Percentiles rank a stretch among this genome's conserved stretches.
These are phyloP conservation scores for Magnusiomyces tetraspermus DNA, from an alignment of 1,139 yeast genomes.

Conservation along the genomic window DNA sequence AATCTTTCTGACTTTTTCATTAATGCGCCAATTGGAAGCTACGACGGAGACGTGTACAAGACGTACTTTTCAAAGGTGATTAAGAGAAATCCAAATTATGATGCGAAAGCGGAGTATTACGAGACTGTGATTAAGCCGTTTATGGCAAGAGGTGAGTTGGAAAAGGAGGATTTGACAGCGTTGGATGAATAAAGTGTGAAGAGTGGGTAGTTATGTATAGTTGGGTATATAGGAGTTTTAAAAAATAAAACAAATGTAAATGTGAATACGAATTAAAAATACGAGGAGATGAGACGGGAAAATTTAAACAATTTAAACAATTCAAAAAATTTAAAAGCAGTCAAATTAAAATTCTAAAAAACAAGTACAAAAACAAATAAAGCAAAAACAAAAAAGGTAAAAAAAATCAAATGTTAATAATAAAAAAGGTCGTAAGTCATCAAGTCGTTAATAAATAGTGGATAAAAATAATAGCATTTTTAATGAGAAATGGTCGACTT, in stretches of 20 bases:
- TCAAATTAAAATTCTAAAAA: background rate
- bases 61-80: slow-evolving; percentile 46
- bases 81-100: slow-evolving; percentile 27
- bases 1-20: slow-evolving; percentile 75
- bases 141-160: slow-evolving; percentile 30
- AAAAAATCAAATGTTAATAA: slow-evolving; percentile 3
- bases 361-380: background rate
- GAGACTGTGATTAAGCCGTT: slow-evolving; percentile 35
- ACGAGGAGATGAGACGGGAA: background rate
- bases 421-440: background rate
- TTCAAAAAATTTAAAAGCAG: background rate
- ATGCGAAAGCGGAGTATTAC: slow-evolving; percentile 34
- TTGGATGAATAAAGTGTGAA: slow-evolving; percentile 6
- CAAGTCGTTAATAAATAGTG: background rate
- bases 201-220: no score
- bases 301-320: background rate
- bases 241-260: background rate
- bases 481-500: slow-evolving; percentile 25
- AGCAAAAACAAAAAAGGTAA: background rate
- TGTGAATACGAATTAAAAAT: background rate
- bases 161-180: slow-evolving; percentile 13
- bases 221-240: background rate
- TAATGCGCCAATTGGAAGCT: slow-evolving; percentile 77
- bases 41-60: slow-evolving; percentile 79
- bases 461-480: background rate